Evolutionary conservation across 2,329 filamentous ascomycete species (phyloP).

Genomic region (Fusarium staphyleae): DNA sequence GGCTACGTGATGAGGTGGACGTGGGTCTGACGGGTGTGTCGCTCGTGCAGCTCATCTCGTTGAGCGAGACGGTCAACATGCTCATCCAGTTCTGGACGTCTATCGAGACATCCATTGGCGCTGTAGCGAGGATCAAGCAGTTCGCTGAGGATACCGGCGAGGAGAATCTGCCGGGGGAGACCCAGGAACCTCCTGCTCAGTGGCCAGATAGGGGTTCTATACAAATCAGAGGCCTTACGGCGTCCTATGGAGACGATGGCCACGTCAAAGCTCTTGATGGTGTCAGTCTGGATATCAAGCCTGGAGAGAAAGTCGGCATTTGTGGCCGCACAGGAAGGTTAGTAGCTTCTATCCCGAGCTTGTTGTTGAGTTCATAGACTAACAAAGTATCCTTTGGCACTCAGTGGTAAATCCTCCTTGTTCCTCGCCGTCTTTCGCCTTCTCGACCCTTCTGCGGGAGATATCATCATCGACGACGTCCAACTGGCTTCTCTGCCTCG

Average conservation of each 20-base stretch:
- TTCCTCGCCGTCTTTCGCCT: slow-evolving; percentile 57
- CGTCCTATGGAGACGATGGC: slow-evolving; percentile 36
- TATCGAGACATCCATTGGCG: slow-evolving; percentile 49
- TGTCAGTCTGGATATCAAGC: slow-evolving; percentile 35
- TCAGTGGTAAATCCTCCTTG: slow-evolving; percentile 60
- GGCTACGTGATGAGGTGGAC: slow-evolving; percentile 38
- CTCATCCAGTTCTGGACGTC: slow-evolving; percentile 49
- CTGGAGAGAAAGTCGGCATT: slow-evolving; percentile 59
- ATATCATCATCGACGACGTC: slow-evolving; percentile 54
- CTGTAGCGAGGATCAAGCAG: slow-evolving; percentile 46
- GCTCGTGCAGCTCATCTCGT: slow-evolving; percentile 43
- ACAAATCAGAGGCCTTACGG: slow-evolving; percentile 39
- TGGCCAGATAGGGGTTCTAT: slow-evolving; percentile 46
- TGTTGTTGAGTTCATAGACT: not conserved
- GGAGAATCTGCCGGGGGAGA: slow-evolving; percentile 39
- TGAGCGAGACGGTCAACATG: slow-evolving; percentile 47
- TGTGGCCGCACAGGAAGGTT: slow-evolving; percentile 57
- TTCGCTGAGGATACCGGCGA: slow-evolving; percentile 42
- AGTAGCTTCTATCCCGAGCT: slow-evolving; percentile 12
- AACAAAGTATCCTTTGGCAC: not conserved
- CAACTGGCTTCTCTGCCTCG: slow-evolving; percentile 51
- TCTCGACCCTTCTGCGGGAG: slow-evolving; percentile 49
- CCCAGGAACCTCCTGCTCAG: slow-evolving; percentile 19
- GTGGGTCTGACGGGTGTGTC: slow-evolving; percentile 46
- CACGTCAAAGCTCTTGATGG: slow-evolving; percentile 33